phyloP scores from a whole-genome alignment of 768 basidiomycete species.

The Podaxis carcinomalis region DNA sequence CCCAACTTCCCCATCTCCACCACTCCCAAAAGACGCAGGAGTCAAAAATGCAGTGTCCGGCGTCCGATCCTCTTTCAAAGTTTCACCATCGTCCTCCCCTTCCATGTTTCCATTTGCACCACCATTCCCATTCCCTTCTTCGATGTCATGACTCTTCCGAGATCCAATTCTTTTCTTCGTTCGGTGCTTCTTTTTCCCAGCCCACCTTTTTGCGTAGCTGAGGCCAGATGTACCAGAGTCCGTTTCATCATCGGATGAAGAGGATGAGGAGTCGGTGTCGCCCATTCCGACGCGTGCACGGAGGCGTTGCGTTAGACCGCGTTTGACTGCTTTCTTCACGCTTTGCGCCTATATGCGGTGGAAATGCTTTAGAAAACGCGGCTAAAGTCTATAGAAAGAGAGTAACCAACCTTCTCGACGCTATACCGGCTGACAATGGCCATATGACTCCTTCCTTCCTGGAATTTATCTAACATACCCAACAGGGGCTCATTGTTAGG shows the following conservation, averaged over 20 bases:
- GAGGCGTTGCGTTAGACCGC: slow-evolving; percentile 73
- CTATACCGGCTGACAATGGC: slow-evolving; percentile 83
- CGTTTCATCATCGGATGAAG: slow-evolving; percentile 28
- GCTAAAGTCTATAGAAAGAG: not conserved
- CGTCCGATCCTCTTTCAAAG: slow-evolving; percentile 16
- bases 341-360: slow-evolving; percentile 50
- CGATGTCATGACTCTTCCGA: not conserved
- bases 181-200: slow-evolving; percentile 9
- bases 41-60: slow-evolving; percentile 16
- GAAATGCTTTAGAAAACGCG: not conserved
- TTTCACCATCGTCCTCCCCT: slow-evolving; percentile 19
- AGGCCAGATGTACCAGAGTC: slow-evolving; percentile 12
- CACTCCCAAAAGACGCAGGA: not conserved
- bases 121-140: not conserved
- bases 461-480: slow-evolving; percentile 83
- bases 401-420: slow-evolving; percentile 44
- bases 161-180: slow-evolving; percentile 13
- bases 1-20: not conserved
- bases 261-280: slow-evolving; percentile 48
- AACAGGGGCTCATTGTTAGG: slow-evolving; percentile 83
- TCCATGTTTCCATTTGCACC: not conserved
- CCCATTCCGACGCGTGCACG: slow-evolving; percentile 72
- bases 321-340: slow-evolving; percentile 81
- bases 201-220: slow-evolving; percentile 3
- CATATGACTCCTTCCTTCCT: slow-evolving; percentile 89